These are phyloP conservation scores for Umbelopsis isabellina DNA, from an alignment of 192 early-diverging fungal genomes.

Conservation along the genomic window DNA sequence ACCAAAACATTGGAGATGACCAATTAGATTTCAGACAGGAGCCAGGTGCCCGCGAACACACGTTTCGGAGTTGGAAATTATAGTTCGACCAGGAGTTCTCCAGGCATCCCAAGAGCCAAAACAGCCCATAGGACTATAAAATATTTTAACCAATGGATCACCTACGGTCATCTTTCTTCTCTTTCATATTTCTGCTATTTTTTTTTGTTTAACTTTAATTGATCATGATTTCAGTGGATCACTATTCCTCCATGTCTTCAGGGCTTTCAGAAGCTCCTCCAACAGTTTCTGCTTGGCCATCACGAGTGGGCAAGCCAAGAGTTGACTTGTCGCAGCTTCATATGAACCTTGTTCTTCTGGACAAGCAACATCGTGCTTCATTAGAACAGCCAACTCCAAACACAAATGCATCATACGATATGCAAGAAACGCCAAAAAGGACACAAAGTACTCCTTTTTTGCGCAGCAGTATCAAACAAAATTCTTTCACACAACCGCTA, in stretches of 20 bases:
- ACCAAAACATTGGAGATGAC: background rate
- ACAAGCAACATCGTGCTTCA: background rate
- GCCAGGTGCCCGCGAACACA: too few relatives aligned
- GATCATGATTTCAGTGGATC: too few relatives aligned
- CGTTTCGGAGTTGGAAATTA: too few relatives aligned
- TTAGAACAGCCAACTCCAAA: background rate
- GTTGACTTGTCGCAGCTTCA: conserved; percentile 12
- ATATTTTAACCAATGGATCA: too few relatives aligned
- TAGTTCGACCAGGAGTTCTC: too few relatives aligned
- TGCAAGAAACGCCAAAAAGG: background rate
- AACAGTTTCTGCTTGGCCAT: background rate
- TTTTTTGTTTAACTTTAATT: too few relatives aligned
- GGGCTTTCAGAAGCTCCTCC: background rate
- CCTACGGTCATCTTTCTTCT: too few relatives aligned
- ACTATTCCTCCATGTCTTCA: background rate
- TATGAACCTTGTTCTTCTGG: background rate
- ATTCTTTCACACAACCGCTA: background rate
- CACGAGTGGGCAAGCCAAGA: background rate
- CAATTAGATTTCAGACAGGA: too few relatives aligned
- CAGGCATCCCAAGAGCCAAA: too few relatives aligned
- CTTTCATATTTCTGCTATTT: too few relatives aligned
- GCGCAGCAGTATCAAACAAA: background rate
- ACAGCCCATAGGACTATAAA: too few relatives aligned
- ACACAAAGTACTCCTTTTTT: background rate
- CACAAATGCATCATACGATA: background rate